Conservation (phyloP, 2,329 filamentous ascomycete genomes). For the Penicillium polonicum region DNA sequence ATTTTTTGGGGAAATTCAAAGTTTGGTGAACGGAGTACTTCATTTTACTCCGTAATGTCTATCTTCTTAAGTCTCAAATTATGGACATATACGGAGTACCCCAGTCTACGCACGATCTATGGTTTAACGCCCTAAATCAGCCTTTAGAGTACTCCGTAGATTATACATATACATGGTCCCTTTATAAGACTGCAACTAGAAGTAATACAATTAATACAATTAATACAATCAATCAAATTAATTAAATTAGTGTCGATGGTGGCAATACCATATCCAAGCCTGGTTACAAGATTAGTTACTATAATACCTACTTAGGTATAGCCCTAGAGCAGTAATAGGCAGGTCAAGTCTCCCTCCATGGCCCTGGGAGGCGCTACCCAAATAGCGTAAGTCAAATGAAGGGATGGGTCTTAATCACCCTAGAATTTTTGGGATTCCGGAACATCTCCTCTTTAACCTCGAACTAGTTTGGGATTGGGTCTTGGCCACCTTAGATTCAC, state of each 20-base stretch:
- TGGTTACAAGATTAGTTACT: neutral
- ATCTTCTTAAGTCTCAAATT: neutral
- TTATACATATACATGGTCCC: neutral
- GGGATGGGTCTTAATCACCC: slow-evolving; percentile 4
- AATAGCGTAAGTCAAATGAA: neutral
- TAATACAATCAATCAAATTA: neutral
- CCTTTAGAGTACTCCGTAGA: neutral
- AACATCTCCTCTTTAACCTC: slow-evolving; percentile 6
- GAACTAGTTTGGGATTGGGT: slow-evolving; percentile 1
- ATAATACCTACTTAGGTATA: neutral
- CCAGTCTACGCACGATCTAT: slow-evolving; percentile 2
- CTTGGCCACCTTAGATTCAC: neutral
- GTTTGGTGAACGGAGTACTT: neutral
- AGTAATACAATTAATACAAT: neutral
- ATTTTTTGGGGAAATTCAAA: neutral
- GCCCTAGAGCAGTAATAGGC: neutral
- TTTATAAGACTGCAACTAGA: neutral
- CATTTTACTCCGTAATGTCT: no score
- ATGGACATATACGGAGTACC: neutral
- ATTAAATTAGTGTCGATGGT: neutral
- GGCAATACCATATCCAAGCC: neutral
- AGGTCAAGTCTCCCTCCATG: slow-evolving; percentile 1
- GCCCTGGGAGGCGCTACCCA: slow-evolving; percentile 7
- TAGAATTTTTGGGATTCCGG: neutral
- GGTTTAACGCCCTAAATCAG: neutral